Conservation (phyloP, 495 filamentous ascomycete genomes). For the Trichoderma parareesei region DNA sequence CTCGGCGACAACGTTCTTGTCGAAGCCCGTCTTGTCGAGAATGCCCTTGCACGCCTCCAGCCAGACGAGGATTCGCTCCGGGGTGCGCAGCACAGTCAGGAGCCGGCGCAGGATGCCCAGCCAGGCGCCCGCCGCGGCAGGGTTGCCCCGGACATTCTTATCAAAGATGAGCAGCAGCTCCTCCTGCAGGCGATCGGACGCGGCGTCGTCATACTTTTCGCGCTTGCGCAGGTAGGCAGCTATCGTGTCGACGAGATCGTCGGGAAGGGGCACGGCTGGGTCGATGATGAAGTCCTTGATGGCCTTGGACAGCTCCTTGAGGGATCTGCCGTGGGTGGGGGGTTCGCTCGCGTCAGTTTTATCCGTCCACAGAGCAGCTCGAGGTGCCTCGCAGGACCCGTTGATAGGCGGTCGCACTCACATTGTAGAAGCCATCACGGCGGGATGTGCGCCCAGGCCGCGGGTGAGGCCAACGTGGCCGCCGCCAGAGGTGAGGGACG, state of each 20-base stretch:
- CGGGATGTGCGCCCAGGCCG: neutral
- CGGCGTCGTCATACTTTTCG: slow-evolving; percentile 47
- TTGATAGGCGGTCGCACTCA: neutral
- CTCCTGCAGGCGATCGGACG: slow-evolving; percentile 55
- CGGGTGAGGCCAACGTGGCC: neutral
- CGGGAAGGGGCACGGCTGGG: slow-evolving; percentile 51
- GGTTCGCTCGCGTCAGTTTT: no score
- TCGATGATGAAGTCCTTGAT: slow-evolving; percentile 45
- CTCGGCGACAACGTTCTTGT: slow-evolving; percentile 51
- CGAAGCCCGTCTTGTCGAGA: slow-evolving; percentile 44
- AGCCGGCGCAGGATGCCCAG: slow-evolving; percentile 50
- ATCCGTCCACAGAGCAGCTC: neutral
- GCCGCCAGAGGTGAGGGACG: neutral
- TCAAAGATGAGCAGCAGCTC: slow-evolving; percentile 55
- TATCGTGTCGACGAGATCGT: slow-evolving; percentile 49
- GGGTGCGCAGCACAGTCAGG: slow-evolving; percentile 47
- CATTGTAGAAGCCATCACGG: slow-evolving; percentile 5
- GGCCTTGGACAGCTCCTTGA: slow-evolving; percentile 55
- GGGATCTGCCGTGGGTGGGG: slow-evolving; percentile 20
- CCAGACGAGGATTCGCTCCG: slow-evolving; percentile 52
- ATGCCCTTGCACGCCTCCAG: slow-evolving; percentile 56
- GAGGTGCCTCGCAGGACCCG: neutral
- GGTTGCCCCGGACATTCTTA: slow-evolving; percentile 42
- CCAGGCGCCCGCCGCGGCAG: slow-evolving; percentile 52
- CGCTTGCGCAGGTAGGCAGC: slow-evolving; percentile 54